Evolutionary conservation across 1,284 basidiomycete genomes (phyloP).

Genomic region (Retiboletus fuscus): DNA sequence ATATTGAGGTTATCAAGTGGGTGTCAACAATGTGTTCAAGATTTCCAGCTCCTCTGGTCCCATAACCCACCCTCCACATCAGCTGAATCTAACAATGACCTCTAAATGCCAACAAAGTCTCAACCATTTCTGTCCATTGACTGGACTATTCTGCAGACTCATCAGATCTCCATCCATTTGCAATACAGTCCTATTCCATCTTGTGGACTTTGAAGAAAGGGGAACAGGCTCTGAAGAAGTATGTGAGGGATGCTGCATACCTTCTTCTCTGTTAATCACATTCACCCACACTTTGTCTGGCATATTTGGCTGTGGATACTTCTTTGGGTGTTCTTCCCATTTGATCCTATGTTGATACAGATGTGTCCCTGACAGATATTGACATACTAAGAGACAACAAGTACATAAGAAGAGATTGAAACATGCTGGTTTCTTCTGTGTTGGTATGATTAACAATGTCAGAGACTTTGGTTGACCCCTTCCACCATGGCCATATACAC

Average conservation of each 20-base stretch:
- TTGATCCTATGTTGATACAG: constrained; percentile 9
- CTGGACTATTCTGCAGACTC: constrained; percentile 57
- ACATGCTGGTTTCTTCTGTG: constrained; percentile 68
- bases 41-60: neutral
- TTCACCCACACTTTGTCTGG: constrained; percentile 49
- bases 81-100: constrained; percentile 67
- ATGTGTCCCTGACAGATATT: constrained; percentile 8
- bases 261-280: constrained; percentile 45
- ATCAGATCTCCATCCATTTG: constrained; percentile 52
- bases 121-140: constrained; percentile 77
- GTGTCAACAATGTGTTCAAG: too few species aligned
- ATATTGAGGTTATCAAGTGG: too few species aligned
- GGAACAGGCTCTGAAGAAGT: constrained; percentile 9
- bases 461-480: constrained; percentile 62
- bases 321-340: constrained; percentile 47
- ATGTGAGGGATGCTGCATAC: constrained; percentile 14
- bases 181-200: constrained; percentile 41
- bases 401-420: constrained; percentile 74
- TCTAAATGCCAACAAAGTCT: constrained; percentile 69
- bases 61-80: constrained; percentile 51
- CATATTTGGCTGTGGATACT: constrained; percentile 53
- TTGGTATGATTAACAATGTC: constrained; percentile 76
- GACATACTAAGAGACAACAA: constrained; percentile 53
- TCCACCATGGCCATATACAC: too few species aligned
- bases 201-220: constrained; percentile 23